phyloP scores from a whole-genome alignment of 805 yeast species.

The Jamesozyma hellenica region DNA sequence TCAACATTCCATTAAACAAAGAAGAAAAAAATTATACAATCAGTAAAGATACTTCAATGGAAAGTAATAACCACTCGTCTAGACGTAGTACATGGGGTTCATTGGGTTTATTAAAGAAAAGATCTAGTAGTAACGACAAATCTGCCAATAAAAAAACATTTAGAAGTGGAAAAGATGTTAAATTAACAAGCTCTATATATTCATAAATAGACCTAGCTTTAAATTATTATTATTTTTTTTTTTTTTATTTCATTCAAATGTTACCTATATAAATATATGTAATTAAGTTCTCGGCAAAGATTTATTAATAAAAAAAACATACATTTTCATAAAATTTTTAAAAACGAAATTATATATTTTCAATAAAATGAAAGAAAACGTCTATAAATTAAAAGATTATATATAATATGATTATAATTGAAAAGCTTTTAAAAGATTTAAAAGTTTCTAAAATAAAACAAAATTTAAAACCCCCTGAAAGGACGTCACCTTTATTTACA shows the following conservation, averaged over 20 bases:
- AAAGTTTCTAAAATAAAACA: background rate
- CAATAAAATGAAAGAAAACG: too few species aligned
- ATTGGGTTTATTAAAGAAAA: background rate
- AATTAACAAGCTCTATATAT: slow-evolving; percentile 1
- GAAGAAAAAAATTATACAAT: background rate
- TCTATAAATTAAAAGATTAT: too few species aligned
- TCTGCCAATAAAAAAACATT: background rate
- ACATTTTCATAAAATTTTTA: too few species aligned
- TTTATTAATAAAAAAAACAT: too few species aligned
- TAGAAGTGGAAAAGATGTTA: background rate
- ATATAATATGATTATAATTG: too few species aligned
- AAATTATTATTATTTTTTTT: too few species aligned
- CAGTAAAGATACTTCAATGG: background rate
- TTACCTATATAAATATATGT: too few species aligned
- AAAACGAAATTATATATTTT: too few species aligned
- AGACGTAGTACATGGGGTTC: background rate
- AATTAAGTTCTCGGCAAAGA: too few species aligned
- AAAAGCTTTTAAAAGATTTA: background rate
- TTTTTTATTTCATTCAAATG: too few species aligned
- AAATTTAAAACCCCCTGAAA: slow-evolving; percentile 1
- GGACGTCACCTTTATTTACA: slow-evolving; percentile 12
- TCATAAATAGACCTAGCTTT: background rate
- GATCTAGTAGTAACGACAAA: background rate
- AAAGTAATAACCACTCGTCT: background rate
- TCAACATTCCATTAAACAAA: background rate